Percentiles rank a stretch among this genome's conserved stretches.
phyloP scores from a whole-genome alignment of 1,139 yeast species.

The Hyphopichia wangnamkhiaoensis region DNA sequence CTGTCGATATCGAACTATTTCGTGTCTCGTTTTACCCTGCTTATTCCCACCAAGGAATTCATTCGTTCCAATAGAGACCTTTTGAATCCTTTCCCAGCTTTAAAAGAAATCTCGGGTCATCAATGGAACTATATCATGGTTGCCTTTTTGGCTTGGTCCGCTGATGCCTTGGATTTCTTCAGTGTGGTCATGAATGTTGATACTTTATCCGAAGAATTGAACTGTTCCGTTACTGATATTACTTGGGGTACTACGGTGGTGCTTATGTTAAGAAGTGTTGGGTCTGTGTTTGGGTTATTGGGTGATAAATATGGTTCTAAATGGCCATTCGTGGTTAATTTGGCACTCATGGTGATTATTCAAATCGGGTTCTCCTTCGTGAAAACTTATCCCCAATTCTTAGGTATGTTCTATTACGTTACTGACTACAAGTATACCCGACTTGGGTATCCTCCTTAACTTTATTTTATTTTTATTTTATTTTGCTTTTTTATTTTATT shows the following conservation, averaged over 20 bases:
- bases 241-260: conserved; percentile 49
- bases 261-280: conserved; percentile 46
- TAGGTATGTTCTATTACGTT: conserved; percentile 35
- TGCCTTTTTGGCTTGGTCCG: conserved; percentile 43
- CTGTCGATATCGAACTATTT: conserved; percentile 30
- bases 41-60: conserved; percentile 35
- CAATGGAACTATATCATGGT: conserved; percentile 40
- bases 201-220: conserved; percentile 30
- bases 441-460: conserved; percentile 11
- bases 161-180: conserved; percentile 47
- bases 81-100: conserved; percentile 36
- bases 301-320: conserved; percentile 42
- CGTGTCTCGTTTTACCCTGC: conserved; percentile 30
- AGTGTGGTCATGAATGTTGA: conserved; percentile 36
- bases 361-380: conserved; percentile 47
- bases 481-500: no score
- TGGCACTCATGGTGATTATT: conserved; percentile 30
- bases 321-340: conserved; percentile 38
- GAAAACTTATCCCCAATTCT: conserved; percentile 35
- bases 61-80: conserved; percentile 22
- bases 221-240: conserved; percentile 26
- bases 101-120: conserved; percentile 26
- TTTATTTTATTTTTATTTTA: no score
- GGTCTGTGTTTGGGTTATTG: conserved; percentile 41
- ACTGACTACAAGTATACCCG: no score